Percentiles rank a stretch among this genome's conserved stretches.
Evolutionary conservation across 352 stramenopile species (phyloP).

Genomic region (Pythium rishiriense): DNA sequence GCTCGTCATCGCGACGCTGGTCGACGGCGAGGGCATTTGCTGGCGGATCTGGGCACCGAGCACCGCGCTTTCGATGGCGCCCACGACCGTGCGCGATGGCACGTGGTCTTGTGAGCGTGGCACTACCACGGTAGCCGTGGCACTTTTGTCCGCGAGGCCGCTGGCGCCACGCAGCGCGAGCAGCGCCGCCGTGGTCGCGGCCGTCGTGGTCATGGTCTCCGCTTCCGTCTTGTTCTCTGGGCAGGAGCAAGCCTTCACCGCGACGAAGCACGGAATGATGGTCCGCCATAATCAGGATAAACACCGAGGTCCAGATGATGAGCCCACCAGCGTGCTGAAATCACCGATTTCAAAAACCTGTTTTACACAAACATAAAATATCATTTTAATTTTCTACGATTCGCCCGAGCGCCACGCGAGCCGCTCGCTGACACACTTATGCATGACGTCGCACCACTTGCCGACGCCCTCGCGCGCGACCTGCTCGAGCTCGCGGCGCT

Average conservation of each 20-base stretch:
- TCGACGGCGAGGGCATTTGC: background rate
- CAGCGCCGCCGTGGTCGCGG: background rate
- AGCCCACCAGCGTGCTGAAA: too few relatives aligned
- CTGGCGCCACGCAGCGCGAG: background rate
- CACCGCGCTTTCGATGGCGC: slow-evolving; percentile 19
- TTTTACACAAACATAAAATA: background rate
- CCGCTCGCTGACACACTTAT: slow-evolving; percentile 6
- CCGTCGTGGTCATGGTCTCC: background rate
- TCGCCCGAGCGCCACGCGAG: background rate
- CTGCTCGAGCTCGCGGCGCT: background rate
- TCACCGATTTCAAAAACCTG: background rate
- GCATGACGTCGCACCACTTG: slow-evolving; percentile 24
- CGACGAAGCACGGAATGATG: background rate
- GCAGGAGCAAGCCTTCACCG: background rate
- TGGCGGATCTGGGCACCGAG: slow-evolving; percentile 12
- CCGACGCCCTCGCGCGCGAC: slow-evolving; percentile 1
- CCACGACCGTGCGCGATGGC: slow-evolving; percentile 1
- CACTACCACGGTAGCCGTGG: background rate
- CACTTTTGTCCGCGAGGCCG: background rate
- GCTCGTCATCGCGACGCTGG: background rate
- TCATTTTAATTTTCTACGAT: background rate
- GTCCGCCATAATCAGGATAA: background rate
- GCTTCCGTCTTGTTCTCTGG: background rate
- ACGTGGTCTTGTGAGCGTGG: background rate
- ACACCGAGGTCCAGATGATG: background rate